Evolutionary conservation across 2,329 filamentous ascomycete species (phyloP).

Genomic region (Aspergillus tanneri): DNA sequence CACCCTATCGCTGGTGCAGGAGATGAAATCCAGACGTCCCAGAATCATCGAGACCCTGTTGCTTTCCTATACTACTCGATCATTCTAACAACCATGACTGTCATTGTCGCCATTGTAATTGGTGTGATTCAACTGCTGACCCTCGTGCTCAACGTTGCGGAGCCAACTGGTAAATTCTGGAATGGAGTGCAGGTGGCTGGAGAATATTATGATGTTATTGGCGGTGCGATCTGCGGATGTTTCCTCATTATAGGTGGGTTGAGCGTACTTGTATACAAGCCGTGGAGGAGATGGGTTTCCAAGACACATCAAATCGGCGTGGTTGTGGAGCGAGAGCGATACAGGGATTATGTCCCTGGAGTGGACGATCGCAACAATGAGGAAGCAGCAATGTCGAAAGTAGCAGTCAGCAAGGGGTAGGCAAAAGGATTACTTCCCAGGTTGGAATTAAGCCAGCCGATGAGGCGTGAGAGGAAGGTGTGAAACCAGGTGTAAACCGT

Average conservation of each 20-base stretch:
- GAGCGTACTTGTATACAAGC: conserved; percentile 72
- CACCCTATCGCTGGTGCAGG: too few relatives aligned
- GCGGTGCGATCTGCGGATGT: conserved; percentile 79
- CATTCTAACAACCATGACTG: conserved; percentile 78
- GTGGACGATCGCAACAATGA: too few relatives aligned
- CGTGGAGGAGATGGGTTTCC: conserved; percentile 69
- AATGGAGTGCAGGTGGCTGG: conserved; percentile 74
- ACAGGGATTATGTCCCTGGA: too few relatives aligned
- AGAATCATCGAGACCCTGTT: conserved; percentile 70
- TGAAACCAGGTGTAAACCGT: too few relatives aligned
- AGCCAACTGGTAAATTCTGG: conserved; percentile 80
- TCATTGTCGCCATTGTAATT: conserved; percentile 80
- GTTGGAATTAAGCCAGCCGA: too few relatives aligned
- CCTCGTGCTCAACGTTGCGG: conserved; percentile 71
- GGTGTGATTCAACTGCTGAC: conserved; percentile 81
- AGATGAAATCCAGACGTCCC: conserved; percentile 21
- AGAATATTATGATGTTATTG: conserved; percentile 82
- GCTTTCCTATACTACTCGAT: conserved; percentile 93
- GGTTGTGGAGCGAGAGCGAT: too few relatives aligned
- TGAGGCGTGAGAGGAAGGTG: too few relatives aligned
- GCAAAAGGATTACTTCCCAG: too few relatives aligned
- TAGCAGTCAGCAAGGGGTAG: too few relatives aligned
- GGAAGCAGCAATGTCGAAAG: too few relatives aligned
- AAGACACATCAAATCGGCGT: too few relatives aligned
- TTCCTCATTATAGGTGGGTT: conserved; percentile 76